Evolutionary conservation across 2,329 filamentous ascomycete species (phyloP).

Genomic region (Apiospora arundinis): DNA sequence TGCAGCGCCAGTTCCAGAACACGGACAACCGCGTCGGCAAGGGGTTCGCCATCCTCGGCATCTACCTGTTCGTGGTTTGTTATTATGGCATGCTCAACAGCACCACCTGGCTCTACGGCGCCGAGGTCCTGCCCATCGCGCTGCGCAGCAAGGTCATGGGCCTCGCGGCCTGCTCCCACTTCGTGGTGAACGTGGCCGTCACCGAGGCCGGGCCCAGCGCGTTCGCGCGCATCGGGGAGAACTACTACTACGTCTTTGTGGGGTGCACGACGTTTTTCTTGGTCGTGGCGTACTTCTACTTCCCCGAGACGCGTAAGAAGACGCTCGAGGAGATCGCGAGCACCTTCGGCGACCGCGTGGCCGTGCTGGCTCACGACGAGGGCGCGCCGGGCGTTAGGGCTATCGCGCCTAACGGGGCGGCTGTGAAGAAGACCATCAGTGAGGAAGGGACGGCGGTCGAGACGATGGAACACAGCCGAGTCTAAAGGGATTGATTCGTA

Average conservation of each 20-base stretch:
- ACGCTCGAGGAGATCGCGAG: slow-evolving; percentile 36
- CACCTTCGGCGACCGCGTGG: slow-evolving; percentile 32
- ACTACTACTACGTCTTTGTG: slow-evolving; percentile 67
- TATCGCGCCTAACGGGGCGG: neutral
- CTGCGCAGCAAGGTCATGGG: slow-evolving; percentile 63
- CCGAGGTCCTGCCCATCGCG: slow-evolving; percentile 59
- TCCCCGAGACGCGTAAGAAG: slow-evolving; percentile 48
- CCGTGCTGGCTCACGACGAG: neutral
- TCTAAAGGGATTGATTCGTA: neutral
- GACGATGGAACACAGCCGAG: neutral
- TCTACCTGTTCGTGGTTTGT: slow-evolving; percentile 60
- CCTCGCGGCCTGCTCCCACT: slow-evolving; percentile 58
- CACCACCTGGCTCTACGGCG: slow-evolving; percentile 62
- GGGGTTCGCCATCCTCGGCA: slow-evolving; percentile 64
- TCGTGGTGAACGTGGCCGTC: slow-evolving; percentile 60
- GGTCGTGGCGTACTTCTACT: slow-evolving; percentile 58
- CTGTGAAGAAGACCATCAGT: neutral
- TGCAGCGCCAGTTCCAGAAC: slow-evolving; percentile 63
- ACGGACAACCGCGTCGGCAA: slow-evolving; percentile 62
- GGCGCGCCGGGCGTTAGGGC: neutral
- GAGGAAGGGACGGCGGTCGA: neutral
- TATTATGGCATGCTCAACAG: slow-evolving; percentile 62
- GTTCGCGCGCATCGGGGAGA: slow-evolving; percentile 62
- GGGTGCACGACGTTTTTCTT: slow-evolving; percentile 58
- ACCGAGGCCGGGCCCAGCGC: slow-evolving; percentile 62